These are phyloP conservation scores for Trichophyton benhamiae DNA, from an alignment of 2,329 filamentous ascomycete species.

Conservation along the genomic window DNA sequence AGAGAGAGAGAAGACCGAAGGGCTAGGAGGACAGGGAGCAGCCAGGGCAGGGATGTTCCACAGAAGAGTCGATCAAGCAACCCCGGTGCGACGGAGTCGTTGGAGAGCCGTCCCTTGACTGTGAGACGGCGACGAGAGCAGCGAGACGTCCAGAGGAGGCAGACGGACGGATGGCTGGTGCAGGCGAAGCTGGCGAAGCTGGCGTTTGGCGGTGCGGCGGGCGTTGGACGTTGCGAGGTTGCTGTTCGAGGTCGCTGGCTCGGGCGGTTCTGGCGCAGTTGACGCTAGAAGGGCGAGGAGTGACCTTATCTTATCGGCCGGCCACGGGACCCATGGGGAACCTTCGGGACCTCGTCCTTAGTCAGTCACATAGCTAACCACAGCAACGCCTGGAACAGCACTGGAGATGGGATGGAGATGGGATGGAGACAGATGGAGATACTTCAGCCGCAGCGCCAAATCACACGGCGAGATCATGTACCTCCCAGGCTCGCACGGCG, in stretches of 20 bases:
- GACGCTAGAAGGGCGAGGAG: background rate
- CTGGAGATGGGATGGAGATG: too few species aligned
- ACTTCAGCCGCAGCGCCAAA: background rate
- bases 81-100: background rate
- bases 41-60: background rate
- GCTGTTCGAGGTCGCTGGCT: too few species aligned
- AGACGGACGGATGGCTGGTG: background rate
- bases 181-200: background rate
- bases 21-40: background rate
- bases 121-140: background rate
- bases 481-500: background rate
- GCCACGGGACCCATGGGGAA: background rate
- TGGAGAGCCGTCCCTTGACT: background rate
- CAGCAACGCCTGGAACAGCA: too few species aligned
- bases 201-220: too few species aligned
- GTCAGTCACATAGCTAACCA: too few species aligned
- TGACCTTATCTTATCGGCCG: conserved; percentile 2
- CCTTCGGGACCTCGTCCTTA: too few species aligned
- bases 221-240: too few species aligned
- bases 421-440: background rate
- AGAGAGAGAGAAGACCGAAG: background rate
- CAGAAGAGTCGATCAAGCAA: background rate
- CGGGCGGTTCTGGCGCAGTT: too few species aligned
- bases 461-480: conserved; percentile 3
- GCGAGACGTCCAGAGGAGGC: background rate